Evolutionary conservation across 176 grass and related monocot genomes (phyloP).

Genomic region (Hordeum vulgare): MorexV3_pseudomolecules_assembly NC_058519.1:520787301-520787800

Average conservation of each 20-base stretch:
- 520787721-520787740: background rate
- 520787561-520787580: background rate
- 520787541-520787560: conserved; percentile 11
- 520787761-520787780: background rate
- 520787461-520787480: conserved; percentile 9
- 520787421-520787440: background rate
- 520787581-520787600: background rate
- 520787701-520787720: conserved; percentile 5
- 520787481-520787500: conserved; percentile 13
- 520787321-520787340: background rate
- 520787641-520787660: background rate
- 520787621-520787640: background rate
- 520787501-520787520: conserved; percentile 20
- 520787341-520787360: background rate
- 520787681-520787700: background rate
- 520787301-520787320: background rate
- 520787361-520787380: background rate
- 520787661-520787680: background rate
- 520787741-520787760: background rate
- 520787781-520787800: background rate
- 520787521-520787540: conserved; percentile 44
- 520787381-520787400: background rate
- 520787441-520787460: conserved; percentile 38
- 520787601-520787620: background rate
- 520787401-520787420: background rate